Base-by-base conservation (phyloP, 495 filamentous ascomycete genomes). In the Hypoxylon fragiforme region DNA sequence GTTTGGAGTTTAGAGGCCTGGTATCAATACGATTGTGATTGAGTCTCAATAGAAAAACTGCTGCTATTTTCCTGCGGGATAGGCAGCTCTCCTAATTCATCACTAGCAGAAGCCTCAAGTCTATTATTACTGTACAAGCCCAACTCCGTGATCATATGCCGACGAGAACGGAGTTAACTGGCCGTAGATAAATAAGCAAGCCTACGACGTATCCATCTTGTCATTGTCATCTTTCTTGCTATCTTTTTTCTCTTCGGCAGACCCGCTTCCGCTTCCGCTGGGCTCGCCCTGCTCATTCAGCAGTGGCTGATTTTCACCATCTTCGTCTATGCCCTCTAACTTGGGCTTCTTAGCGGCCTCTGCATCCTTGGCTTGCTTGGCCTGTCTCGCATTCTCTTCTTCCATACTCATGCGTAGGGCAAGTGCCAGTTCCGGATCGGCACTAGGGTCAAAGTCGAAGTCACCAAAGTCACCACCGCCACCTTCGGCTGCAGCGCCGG, bases 401-500 rank as follows among this genome's bases (percentile, higher is more conserved):
- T 99, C 95, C 81, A 95, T 88, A 67, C 90, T 95, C 89, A 99
- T 92, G 53, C 94, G 83, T 67, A 98, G 77, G n/a, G 95, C 94
- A 47, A 98, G 80, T 2, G 94, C 94, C 68, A 98, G 69, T 68
- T 97, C 94, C 21, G 94, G 94, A 69, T 98, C 94, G 49, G 84
- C 77, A 68, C 81, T 87, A 53, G 80, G 91, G 77, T 87, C 88
- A 69, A 89, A 86, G 62, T 80, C 89, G 73, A 85, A 95, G 21
- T 77, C 80, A 39, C 75, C 81, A 26, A 80, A 86, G 41, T 81
- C 85, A 3, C 80, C 83, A 37, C 80, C 83, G 37, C 69, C 80
- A 8, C 72, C 81, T 28, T 72, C 80, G 15, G 75, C 78, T 20
- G 67, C 73, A 5, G 63, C 73, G 34, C 74, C 73, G 19, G 62